These are phyloP conservation scores for Yamadazyma endophytica DNA, from an alignment of 805 yeast genomes.

Conservation along the genomic window DNA sequence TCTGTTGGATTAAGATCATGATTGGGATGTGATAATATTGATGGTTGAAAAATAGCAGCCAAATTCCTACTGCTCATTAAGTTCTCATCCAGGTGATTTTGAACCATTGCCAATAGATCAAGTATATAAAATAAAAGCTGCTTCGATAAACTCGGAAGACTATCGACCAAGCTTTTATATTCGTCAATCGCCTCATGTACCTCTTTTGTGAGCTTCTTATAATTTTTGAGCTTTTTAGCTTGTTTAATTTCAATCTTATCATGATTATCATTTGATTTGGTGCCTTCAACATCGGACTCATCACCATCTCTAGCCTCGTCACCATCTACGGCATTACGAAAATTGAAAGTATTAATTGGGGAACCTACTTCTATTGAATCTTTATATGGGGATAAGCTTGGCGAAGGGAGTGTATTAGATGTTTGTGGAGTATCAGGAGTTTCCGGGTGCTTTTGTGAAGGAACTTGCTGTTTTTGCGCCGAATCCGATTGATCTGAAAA, in stretches of 20 bases:
- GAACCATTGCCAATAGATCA: conserved; percentile 82
- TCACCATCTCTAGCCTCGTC: conserved; percentile 2
- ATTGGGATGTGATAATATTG: conserved; percentile 86
- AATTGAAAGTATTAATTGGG: neutral
- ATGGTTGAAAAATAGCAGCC: conserved; percentile 96
- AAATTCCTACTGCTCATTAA: conserved; percentile 90
- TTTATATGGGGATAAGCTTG: conserved; percentile 2
- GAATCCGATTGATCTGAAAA: too few relatives aligned
- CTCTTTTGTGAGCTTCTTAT: conserved; percentile 58
- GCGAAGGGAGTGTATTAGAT: conserved; percentile 2
- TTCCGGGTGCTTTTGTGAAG: neutral
- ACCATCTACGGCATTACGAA: conserved; percentile 1
- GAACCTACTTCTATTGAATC: neutral
- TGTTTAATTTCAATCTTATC: conserved; percentile 3
- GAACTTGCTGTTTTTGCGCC: too few relatives aligned
- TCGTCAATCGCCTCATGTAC: conserved; percentile 65
- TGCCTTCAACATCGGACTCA: conserved; percentile 7
- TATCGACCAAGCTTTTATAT: conserved; percentile 64
- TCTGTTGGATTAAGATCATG: conserved; percentile 93
- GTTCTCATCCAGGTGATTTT: conserved; percentile 70
- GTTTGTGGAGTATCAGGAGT: neutral
- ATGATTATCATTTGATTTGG: conserved; percentile 4
- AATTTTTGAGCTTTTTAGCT: conserved; percentile 39
- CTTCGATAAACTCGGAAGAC: conserved; percentile 71
- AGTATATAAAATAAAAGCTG: conserved; percentile 82